Evolutionary conservation across 768 basidiomycete genomes (phyloP), one percentile per base, ranked within the genome.

Genomic region (Suillus plorans): DNA sequence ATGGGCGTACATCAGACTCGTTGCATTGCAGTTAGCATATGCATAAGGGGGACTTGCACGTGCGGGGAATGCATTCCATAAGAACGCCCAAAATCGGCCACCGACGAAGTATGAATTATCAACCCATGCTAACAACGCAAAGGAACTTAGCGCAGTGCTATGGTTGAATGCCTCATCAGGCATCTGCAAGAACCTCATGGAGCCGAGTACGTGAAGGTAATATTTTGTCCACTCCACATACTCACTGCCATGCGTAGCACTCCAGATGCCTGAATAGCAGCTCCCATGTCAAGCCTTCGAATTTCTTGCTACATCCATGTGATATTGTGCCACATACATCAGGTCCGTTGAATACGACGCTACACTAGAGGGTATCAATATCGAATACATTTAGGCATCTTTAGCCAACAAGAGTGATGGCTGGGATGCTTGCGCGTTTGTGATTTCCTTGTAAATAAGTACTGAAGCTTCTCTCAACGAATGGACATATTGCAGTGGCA

Each of bases 401-500:
- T 22, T 37, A 28, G 16, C 9, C 16, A 58, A 41, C 22, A 58
- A 58, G 22, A 41, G 57, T 9, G 57, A 58, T 58, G 57, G 10
- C 37, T 41, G 37, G 8, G 22, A 25, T 41, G 37, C 22, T 39
- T 58, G 37, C 22, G 37, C 37, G 39, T 39, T 73, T 49, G 79
- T 82, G 39, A 86, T 81, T 69, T 86, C 85, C 52, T 80, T 77
- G 71, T 84, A 86, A 70, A 86, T 85, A 53, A 84, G 72, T 45
- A 81, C 72, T 68, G 64, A 55, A 41, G 31, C 41, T 34, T 25
- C 8, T 20, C 36, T 34, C 37, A 62, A 45, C 3, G 59, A 41
- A 41, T 42, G n/a, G 58, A 62, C 60, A 62, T n/a, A 18, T 18
- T 18, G 50, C 5, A 39, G 41, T 47, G 37, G 22, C 16, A 55